Conservation (phyloP, 2,329 filamentous ascomycete species). For the Verruconis gallopava region DNA sequence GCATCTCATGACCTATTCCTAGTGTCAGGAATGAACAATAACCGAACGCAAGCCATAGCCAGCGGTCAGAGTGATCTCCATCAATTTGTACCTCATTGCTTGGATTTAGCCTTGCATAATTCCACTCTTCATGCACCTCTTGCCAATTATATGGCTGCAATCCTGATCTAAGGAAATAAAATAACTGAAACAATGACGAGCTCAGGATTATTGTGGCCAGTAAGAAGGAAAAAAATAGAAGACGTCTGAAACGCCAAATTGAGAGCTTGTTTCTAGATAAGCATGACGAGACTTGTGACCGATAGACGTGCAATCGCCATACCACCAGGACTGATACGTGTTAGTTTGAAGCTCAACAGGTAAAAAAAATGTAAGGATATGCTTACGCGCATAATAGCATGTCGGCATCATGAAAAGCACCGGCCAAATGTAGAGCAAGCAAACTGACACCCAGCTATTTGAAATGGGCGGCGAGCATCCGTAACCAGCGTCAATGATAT, state of each 20-base stretch:
- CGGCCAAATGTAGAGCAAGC: constrained; percentile 44
- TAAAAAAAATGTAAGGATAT: constrained; percentile 3
- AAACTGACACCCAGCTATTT: constrained; percentile 43
- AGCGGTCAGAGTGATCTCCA: constrained; percentile 37
- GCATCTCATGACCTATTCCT: constrained; percentile 49
- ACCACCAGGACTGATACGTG: constrained; percentile 40
- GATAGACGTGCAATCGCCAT: constrained; percentile 47
- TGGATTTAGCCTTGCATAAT: constrained; percentile 36
- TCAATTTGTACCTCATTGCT: constrained; percentile 30
- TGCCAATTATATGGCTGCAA: constrained; percentile 39
- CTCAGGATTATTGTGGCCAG: constrained; percentile 38
- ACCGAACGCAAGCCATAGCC: constrained; percentile 41
- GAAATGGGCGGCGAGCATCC: constrained; percentile 45
- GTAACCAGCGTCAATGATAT: constrained; percentile 43
- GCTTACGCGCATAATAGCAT: constrained; percentile 45
- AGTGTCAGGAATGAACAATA: constrained; percentile 50
- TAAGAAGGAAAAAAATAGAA: constrained; percentile 43
- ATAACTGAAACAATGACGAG: not conserved
- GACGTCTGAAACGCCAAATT: constrained; percentile 48
- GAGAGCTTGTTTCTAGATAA: constrained; percentile 40
- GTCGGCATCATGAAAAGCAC: constrained; percentile 40
- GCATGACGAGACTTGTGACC: constrained; percentile 43
- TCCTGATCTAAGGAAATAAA: not conserved
- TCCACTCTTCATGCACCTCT: constrained; percentile 36
- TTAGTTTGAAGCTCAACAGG: not conserved